A percentile compares a stretch with the other conserved stretches of the same genome.
phyloP scores from a whole-genome alignment of 495 filamentous ascomycete genomes.

The Podospora comata region DNA sequence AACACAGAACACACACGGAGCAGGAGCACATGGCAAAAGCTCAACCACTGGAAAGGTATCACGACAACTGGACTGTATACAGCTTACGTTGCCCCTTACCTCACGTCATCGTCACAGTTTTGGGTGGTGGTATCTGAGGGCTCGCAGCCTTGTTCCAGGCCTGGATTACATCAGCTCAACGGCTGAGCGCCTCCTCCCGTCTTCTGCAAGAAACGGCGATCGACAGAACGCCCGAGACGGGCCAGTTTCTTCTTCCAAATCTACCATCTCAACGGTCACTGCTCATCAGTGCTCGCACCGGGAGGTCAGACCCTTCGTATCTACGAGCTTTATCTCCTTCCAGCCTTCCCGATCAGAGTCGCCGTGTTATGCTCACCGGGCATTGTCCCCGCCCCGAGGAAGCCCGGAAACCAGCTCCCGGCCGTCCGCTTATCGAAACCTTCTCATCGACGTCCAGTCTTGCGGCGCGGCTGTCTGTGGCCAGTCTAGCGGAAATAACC shows the following conservation, averaged over 20 bases:
- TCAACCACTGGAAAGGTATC: neutral
- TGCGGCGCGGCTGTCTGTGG: neutral
- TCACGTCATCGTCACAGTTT: neutral
- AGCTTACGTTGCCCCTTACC: neutral
- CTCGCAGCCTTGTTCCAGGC: too few species aligned
- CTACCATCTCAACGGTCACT: neutral
- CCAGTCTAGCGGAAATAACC: neutral
- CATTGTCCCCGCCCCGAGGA: neutral
- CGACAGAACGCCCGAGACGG: neutral
- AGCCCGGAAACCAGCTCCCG: neutral
- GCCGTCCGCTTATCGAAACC: slow-evolving; percentile 1
- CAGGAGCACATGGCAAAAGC: neutral
- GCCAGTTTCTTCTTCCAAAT: neutral
- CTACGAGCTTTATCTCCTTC: neutral
- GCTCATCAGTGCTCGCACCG: too few species aligned
- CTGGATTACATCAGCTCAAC: neutral
- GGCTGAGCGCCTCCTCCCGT: neutral
- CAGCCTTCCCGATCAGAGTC: neutral
- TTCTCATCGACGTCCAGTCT: neutral
- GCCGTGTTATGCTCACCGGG: neutral
- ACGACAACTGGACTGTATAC: neutral
- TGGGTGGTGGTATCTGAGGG: neutral
- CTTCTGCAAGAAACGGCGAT: neutral
- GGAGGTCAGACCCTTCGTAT: neutral
- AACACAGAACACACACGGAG: neutral